Percentiles rank a stretch among this genome's conserved stretches.
Conservation (phyloP, 1,284 basidiomycete species). For the Leucocoprinus gongylophorus region DNA sequence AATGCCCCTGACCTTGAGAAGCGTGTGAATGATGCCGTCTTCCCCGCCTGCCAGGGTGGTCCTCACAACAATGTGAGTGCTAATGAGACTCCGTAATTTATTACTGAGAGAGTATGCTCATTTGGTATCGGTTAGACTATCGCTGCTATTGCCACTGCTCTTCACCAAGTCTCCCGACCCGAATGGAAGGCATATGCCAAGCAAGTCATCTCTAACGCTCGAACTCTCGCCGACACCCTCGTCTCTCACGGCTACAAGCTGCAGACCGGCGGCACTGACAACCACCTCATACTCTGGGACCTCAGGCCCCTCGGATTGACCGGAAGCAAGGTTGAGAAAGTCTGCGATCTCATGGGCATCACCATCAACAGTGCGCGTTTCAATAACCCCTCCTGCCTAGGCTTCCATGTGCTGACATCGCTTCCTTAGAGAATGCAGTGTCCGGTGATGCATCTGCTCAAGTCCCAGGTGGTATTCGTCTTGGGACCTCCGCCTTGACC, state of each 20-base stretch:
- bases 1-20: slow-evolving; percentile 82
- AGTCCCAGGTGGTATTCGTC: slow-evolving; percentile 95
- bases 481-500: slow-evolving; percentile 92
- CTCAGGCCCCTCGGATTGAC: slow-evolving; percentile 92
- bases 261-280: slow-evolving; percentile 95
- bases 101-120: neutral
- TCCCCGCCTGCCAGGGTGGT: slow-evolving; percentile 99
- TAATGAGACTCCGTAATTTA: neutral
- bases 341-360: slow-evolving; percentile 95
- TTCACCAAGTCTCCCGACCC: slow-evolving; percentile 89
- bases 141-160: slow-evolving; percentile 91
- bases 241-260: slow-evolving; percentile 85
- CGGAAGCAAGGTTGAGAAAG: slow-evolving; percentile 97
- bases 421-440: slow-evolving; percentile 81
- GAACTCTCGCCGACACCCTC: slow-evolving; percentile 67
- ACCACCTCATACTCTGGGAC: slow-evolving; percentile 98
- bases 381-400: neutral
- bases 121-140: slow-evolving; percentile 62
- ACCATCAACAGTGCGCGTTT: slow-evolving; percentile 89
- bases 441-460: slow-evolving; percentile 94
- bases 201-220: slow-evolving; percentile 89
- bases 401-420: neutral
- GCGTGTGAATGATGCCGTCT: slow-evolving; percentile 96
- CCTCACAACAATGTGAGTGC: slow-evolving; percentile 94
- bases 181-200: slow-evolving; percentile 91